Base-by-base conservation (phyloP, 129 eudicot genomes). In the Flaveria bidentis region DNA sequence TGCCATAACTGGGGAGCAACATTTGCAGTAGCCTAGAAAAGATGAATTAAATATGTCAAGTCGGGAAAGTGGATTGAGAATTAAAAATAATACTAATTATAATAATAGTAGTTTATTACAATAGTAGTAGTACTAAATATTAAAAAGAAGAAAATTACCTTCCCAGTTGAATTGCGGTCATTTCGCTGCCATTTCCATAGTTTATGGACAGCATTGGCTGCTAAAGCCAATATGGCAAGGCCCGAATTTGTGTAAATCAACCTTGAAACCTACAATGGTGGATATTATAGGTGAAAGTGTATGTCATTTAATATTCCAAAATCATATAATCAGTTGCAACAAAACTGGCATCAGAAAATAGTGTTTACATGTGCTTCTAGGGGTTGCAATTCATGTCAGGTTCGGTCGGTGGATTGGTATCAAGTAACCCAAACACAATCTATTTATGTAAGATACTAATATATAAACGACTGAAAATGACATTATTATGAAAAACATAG, bases 121-220 rank as follows among this genome's bases (percentile, higher is more conserved):
- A 18, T 20, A 57, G 28, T 5, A 23, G 11, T 2, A 8, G 9
- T 17, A 17, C 12, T 9, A 22, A 9, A 2, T 1, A 25, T 26
- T 15, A 30, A 16, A 0, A 69, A 22, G 14, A 56, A 67, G 4
- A 14, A 22, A 18, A 9, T 22, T 83, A 91, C 97, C 95, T 91
- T 91, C 22, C 87, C 90, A 50, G 82, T 60, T 61, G 82, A 69
- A 66, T 88, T 75, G 18, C 94, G 86, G 10, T 91, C 97, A 76
- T 81, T 86, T 76, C 88, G 86, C 20, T 77, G 91, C 97, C 94
- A 91, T 76, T 88, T 88, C 94, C 94, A 91, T 57, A 91, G 84
- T 70, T 88, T 91, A 90, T 91, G 94, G 10, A 88, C 97, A 9
- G 91, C 97, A 79, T 91, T 88, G 53, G 91, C 89, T 70, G 91